Percentiles rank a stretch among this genome's conserved stretches.
Conservation (phyloP, 192 early-diverging fungal genomes). For the Umbelopsis ramanniana region DNA sequence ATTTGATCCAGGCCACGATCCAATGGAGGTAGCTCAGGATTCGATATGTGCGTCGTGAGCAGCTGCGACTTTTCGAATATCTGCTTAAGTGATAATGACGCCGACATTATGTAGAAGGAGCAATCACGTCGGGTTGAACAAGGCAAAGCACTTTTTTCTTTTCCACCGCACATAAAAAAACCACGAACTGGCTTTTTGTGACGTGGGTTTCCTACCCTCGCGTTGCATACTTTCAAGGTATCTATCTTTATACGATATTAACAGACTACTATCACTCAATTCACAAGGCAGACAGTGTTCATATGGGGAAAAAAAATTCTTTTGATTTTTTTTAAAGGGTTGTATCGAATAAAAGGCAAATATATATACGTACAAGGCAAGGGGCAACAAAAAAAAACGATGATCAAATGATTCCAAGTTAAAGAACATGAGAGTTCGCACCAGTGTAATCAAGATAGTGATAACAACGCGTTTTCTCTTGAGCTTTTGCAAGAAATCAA, state of each 20-base stretch:
- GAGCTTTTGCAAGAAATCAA: conserved; percentile 11
- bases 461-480: conserved; percentile 23
- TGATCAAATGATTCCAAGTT: conserved; percentile 13
- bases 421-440: conserved; percentile 2
- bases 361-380: conserved; percentile 25
- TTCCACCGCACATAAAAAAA: not conserved
- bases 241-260: not conserved
- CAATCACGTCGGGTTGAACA: not conserved
- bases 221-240: not conserved
- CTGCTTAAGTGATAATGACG: conserved; percentile 43
- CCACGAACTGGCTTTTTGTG: not conserved
- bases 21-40: conserved; percentile 72
- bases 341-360: conserved; percentile 24
- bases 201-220: not conserved
- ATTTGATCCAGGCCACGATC: conserved; percentile 92
- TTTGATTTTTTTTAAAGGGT: conserved; percentile 9
- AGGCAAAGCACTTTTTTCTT: not conserved
- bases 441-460: conserved; percentile 7
- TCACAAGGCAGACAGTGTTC: not conserved
- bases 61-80: conserved; percentile 78
- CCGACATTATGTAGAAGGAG: not conserved
- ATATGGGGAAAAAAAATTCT: conserved; percentile 2
- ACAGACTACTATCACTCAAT: not conserved
- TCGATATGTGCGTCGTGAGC: conserved; percentile 74
- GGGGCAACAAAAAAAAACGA: conserved; percentile 14